Evolutionary conservation across 208 protist genomes (phyloP).

Genomic region (Leptomonas seymouri): DNA sequence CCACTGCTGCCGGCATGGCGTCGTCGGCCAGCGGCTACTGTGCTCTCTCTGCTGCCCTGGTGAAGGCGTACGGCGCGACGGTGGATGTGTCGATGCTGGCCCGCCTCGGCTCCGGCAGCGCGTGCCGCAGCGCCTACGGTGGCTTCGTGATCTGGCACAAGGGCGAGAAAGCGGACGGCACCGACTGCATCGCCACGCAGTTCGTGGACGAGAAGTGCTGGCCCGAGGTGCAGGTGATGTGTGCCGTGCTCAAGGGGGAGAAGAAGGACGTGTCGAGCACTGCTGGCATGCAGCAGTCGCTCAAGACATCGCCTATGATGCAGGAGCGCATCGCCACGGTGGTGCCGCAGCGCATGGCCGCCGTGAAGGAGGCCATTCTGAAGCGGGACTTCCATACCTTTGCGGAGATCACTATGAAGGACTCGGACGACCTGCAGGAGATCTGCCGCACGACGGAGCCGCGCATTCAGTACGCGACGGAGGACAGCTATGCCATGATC

Average conservation of each 20-base stretch:
- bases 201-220: conserved; percentile 93
- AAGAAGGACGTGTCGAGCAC: conserved; percentile 97
- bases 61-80: conserved; percentile 57
- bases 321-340: conserved; percentile 76
- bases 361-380: conserved; percentile 93
- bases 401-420: conserved; percentile 92
- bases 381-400: conserved; percentile 95
- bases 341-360: conserved; percentile 91
- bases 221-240: conserved; percentile 93
- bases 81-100: conserved; percentile 92
- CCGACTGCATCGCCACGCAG: conserved; percentile 94
- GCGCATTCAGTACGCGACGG: conserved; percentile 98
- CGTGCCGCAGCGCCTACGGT: conserved; percentile 97
- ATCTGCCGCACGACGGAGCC: conserved; percentile 97
- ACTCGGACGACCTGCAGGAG: conserved; percentile 98
- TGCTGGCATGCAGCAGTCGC: conserved; percentile 96
- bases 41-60: conserved; percentile 90
- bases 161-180: conserved; percentile 82
- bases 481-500: conserved; percentile 96
- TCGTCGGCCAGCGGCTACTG: conserved; percentile 98
- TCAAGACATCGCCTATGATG: conserved; percentile 94
- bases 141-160: conserved; percentile 99
- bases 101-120: conserved; percentile 95
- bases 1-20: conserved; percentile 98
- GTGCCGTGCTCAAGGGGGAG: conserved; percentile 89